Percentiles rank a stretch among this genome's conserved stretches.
These are phyloP conservation scores for Arabidopsis arenosa DNA, from an alignment of 345 rosid genomes.

Conservation along the genomic window DNA sequence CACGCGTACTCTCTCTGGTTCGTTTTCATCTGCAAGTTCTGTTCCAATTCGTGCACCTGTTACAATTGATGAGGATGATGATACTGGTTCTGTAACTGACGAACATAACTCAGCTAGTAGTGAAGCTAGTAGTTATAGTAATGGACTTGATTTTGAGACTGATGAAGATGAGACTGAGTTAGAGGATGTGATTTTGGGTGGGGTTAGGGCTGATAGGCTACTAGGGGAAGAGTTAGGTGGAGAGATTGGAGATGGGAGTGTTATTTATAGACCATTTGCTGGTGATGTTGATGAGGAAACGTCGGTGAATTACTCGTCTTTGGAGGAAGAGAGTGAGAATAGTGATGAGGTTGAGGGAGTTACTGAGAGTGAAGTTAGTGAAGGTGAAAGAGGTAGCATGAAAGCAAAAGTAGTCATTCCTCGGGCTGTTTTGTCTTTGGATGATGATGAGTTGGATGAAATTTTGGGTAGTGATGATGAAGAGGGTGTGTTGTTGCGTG, in stretches of 20 bases:
- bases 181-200: conserved; percentile 35
- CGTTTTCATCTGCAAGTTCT: conserved; percentile 51
- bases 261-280: conserved; percentile 35
- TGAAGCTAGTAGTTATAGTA: conserved; percentile 43
- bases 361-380: conserved; percentile 42
- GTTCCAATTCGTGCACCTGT: conserved; percentile 75
- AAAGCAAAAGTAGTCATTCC: conserved; percentile 51
- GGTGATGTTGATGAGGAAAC: conserved; percentile 37
- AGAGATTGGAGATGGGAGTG: conserved; percentile 40
- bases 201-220: conserved; percentile 36
- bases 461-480: conserved; percentile 50
- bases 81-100: conserved; percentile 43
- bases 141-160: conserved; percentile 46
- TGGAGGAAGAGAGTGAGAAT: conserved; percentile 43
- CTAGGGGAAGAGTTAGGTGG: conserved; percentile 49
- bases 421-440: conserved; percentile 65
- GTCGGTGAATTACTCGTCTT: conserved; percentile 37
- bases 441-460: conserved; percentile 60
- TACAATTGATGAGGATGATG: conserved; percentile 54
- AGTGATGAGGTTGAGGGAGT: conserved; percentile 40
- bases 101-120: conserved; percentile 36
- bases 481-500: conserved; percentile 32
- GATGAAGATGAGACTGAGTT: conserved; percentile 52
- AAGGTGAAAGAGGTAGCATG: conserved; percentile 34
- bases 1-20: conserved; percentile 43